These are phyloP conservation scores for Purpureocillium takamizusanense DNA, from an alignment of 2,329 filamentous ascomycete genomes.

Conservation along the genomic window DNA sequence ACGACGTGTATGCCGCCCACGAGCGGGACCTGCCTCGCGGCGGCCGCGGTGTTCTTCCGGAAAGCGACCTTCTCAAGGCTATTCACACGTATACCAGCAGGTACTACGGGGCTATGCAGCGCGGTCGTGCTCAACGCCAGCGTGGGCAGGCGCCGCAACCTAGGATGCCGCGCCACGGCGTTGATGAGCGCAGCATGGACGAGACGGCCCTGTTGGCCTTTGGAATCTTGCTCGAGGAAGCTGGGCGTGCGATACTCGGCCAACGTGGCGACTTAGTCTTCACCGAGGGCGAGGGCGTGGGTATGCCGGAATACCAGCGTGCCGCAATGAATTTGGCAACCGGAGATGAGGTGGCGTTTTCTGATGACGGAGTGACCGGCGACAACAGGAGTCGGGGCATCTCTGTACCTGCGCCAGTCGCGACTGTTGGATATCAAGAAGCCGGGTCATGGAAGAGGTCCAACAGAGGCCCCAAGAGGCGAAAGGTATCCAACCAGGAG, in stretches of 20 bases:
- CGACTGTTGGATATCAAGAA: conserved; percentile 14
- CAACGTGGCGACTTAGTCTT: conserved; percentile 62
- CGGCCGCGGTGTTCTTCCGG: conserved; percentile 45
- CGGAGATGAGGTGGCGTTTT: conserved; percentile 9
- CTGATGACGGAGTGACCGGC: not conserved
- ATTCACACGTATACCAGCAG: conserved; percentile 60
- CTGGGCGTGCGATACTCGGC: conserved; percentile 50
- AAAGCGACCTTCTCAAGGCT: conserved; percentile 60
- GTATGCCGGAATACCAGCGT: not conserved
- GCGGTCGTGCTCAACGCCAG: conserved; percentile 8
- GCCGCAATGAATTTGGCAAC: not conserved
- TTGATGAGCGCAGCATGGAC: conserved; percentile 58
- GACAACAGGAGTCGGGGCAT: no score
- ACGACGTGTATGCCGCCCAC: conserved; percentile 62
- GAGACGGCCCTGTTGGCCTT: conserved; percentile 70
- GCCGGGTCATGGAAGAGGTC: conserved; percentile 10
- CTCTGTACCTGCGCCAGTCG: not conserved
- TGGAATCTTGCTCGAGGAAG: conserved; percentile 68
- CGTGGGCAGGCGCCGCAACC: not conserved
- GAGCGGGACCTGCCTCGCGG: conserved; percentile 41
- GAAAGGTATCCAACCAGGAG: conserved; percentile 14
- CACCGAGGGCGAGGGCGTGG: conserved; percentile 41
- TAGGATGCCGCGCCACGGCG: conserved; percentile 14
- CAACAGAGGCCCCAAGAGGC: conserved; percentile 20
- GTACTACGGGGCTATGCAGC: conserved; percentile 45